Base-by-base conservation (phyloP, 2,329 filamentous ascomycete species). In the Amylocarpus encephaloides region DNA sequence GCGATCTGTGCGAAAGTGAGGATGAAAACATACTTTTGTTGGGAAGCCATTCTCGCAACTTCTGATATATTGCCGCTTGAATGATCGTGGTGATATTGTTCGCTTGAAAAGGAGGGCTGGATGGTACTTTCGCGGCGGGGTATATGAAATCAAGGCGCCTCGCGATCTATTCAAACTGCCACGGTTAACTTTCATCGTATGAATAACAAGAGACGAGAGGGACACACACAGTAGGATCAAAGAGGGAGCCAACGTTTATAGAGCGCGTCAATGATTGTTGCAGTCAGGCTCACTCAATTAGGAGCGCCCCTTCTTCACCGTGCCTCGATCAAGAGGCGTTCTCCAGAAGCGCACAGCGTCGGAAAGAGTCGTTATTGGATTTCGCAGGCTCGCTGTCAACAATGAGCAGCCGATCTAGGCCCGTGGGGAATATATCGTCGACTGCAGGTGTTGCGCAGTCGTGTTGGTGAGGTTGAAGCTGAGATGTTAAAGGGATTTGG, bases 1-100 rank as follows among this genome's bases (percentile, higher is more conserved):
- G 45, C 30, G 50, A 56, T 56, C 53, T 56, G 56, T 59, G 55
- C 57, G 53, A 51, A 50, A 46, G 15, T 35, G 10, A 19, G 34
- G 52, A 49, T 18, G 45, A 36, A 22, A 35, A 55, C 62, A 36
- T 59, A 65, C 63, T 59, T 64, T 39, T 65, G 60, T 58, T 64
- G 63, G 43, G 61, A 61, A 54, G 61, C 58, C 63, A 65, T 65
- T 46, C 56, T 62, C 41, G 52, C 48, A 36, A 42, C 13, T 49
- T 47, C 26, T 51, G 47, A 51, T 52, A 39, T 43, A 52, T 54
- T 54, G 59, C 48, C 43, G 47, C 41, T 38, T 29, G 33, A 30
- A 47, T 32, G 19, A 34, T n/a, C 7, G 43, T 36, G 18, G 5
- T n/a, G n/a, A 16, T 53, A 38, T 35, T 43, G 32, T 49, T 51